Evolutionary conservation across 441 rosid species (phyloP).

Genomic region (Geranium incanum): DNA sequence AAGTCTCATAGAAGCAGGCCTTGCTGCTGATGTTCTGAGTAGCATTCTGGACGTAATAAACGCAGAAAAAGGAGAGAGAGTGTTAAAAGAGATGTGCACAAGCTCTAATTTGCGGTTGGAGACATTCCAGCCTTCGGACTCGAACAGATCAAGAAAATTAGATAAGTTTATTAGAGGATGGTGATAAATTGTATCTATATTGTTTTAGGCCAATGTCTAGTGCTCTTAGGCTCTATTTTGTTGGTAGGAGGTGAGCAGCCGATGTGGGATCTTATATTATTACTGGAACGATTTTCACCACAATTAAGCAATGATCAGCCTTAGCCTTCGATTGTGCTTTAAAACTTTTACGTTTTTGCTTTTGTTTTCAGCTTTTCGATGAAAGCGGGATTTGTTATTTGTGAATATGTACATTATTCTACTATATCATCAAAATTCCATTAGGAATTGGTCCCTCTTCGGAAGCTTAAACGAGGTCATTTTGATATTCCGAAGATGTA

Average conservation of each 20-base stretch:
- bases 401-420: no score
- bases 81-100: conserved; percentile 39
- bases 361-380: no score
- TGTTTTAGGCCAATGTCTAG: not conserved
- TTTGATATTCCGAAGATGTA: no score
- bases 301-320: not conserved
- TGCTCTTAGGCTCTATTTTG: not conserved
- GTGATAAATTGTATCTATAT: conserved; percentile 32
- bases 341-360: no score
- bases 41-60: conserved; percentile 57
- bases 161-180: conserved; percentile 50
- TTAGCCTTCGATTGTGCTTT: no score
- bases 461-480: no score
- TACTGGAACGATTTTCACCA: not conserved
- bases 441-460: no score
- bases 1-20: conserved; percentile 47
- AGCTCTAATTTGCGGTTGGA: conserved; percentile 62
- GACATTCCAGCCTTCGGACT: conserved; percentile 63
- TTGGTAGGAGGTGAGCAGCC: not conserved
- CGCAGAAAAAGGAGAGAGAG: conserved; percentile 54
- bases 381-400: no score
- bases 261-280: not conserved
- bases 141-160: conserved; percentile 55
- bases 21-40: conserved; percentile 82
- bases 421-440: no score